Conservation (phyloP, 2,329 filamentous ascomycete genomes). For the Paecilomyces formosus region DNA sequence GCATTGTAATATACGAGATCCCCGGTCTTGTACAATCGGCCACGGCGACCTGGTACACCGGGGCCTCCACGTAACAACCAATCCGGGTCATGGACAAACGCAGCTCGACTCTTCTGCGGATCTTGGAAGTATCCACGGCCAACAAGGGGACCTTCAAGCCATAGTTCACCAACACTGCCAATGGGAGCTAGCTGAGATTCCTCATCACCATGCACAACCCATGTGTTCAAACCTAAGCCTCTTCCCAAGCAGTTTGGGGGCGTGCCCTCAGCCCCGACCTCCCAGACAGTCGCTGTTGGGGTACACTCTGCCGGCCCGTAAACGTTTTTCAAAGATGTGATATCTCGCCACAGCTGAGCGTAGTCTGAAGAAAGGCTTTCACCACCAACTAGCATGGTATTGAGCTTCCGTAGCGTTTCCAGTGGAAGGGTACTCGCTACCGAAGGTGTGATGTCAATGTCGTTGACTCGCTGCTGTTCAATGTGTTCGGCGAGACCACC, state of each 20-base stretch:
- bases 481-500: slow-evolving; percentile 22
- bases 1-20: slow-evolving; percentile 21
- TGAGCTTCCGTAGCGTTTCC: too few relatives aligned
- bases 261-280: slow-evolving; percentile 5
- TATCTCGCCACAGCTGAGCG: too few relatives aligned
- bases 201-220: slow-evolving; percentile 25
- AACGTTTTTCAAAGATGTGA: too few relatives aligned
- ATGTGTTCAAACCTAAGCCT: slow-evolving; percentile 13
- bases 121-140: slow-evolving; percentile 31
- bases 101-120: slow-evolving; percentile 11
- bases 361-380: too few relatives aligned
- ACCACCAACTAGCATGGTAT: too few relatives aligned
- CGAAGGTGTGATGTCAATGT: slow-evolving; percentile 50
- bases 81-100: slow-evolving; percentile 18
- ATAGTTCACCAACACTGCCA: slow-evolving; percentile 36
- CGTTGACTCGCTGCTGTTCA: slow-evolving; percentile 24
- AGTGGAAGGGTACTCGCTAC: too few relatives aligned
- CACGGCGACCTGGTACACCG: slow-evolving; percentile 2
- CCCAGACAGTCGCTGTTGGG: neutral
- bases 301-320: slow-evolving; percentile 5
- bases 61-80: slow-evolving; percentile 10
- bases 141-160: slow-evolving; percentile 36
- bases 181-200: slow-evolving; percentile 21
- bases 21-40: slow-evolving; percentile 24
- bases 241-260: too few relatives aligned